Percentiles rank a stretch among this genome's conserved stretches.
Evolutionary conservation across 352 stramenopile genomes (phyloP).

Genomic region (Phytophthora fragariaefolia): DNA sequence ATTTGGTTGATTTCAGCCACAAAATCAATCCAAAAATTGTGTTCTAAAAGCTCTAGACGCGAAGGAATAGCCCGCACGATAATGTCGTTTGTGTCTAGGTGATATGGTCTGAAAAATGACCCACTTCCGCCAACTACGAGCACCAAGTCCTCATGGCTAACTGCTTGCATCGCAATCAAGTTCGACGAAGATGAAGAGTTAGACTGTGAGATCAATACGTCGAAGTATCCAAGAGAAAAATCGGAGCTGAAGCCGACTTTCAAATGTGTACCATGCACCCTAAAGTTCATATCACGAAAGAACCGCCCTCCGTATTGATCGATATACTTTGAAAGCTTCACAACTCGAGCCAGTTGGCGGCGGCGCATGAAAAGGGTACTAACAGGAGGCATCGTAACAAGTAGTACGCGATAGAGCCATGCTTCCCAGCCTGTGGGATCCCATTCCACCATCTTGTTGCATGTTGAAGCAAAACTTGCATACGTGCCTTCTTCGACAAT

Average conservation of each 20-base stretch:
- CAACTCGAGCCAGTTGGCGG: slow-evolving; percentile 68
- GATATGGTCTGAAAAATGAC: slow-evolving; percentile 82
- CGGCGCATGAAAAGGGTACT: slow-evolving; percentile 71
- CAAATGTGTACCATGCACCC: slow-evolving; percentile 72
- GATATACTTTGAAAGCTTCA: slow-evolving; percentile 73
- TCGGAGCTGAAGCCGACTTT: slow-evolving; percentile 88
- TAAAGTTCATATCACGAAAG: slow-evolving; percentile 84
- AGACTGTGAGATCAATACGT: slow-evolving; percentile 65
- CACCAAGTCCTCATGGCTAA: slow-evolving; percentile 40
- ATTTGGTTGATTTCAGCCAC: slow-evolving; percentile 74
- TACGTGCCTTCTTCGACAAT: slow-evolving; percentile 84
- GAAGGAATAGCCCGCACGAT: slow-evolving; percentile 77
- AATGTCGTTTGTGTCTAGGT: slow-evolving; percentile 87
- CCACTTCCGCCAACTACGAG: slow-evolving; percentile 77
- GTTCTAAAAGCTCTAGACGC: slow-evolving; percentile 68
- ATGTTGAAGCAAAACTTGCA: slow-evolving; percentile 68
- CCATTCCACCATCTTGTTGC: slow-evolving; percentile 77
- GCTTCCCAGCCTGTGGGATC: slow-evolving; percentile 64
- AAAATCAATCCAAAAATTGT: slow-evolving; percentile 89
- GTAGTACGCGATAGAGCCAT: slow-evolving; percentile 64
- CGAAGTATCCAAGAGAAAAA: slow-evolving; percentile 85
- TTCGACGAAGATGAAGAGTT: slow-evolving; percentile 36
- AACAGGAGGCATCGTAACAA: slow-evolving; percentile 55
- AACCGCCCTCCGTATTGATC: slow-evolving; percentile 73
- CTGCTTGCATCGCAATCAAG: slow-evolving; percentile 35